Base-by-base conservation (phyloP, 2,329 filamentous ascomycete species). In the Monilinia fructicola region DNA sequence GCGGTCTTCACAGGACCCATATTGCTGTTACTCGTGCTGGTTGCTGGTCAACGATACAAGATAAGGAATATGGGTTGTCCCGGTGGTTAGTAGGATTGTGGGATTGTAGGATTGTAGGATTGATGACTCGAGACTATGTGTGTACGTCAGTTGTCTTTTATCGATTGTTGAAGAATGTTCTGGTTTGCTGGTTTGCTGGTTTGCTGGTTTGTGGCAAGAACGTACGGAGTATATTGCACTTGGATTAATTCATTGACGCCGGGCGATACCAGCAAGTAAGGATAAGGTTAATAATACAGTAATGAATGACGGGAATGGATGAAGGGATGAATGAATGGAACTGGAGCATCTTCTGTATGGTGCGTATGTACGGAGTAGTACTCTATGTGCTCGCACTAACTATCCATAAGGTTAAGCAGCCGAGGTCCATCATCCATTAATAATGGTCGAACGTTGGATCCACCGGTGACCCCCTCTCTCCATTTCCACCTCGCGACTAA, bases 1-100 rank as follows among this genome's bases (percentile, higher is more conserved):
- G 69, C 67, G 16, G 70, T 52, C 65, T 70, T 73, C 18, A 35
- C 50, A n/a, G 64, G 28, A 50, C 28, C 46, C 64, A 66, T 66
- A 42, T 42, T n/a, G 18, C 23, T 65, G 6, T 31, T 44, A 9
- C 28, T n/a, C n/a, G n/a, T n/a, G n/a, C n/a, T n/a, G n/a, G n/a
- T n/a, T 11, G 44, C n/a, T n/a, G n/a, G 44, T 60, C 48, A 31
- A 21, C 38, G 21, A 54, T 54, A 38, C 9, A 7, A 54, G 23
- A 54, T 38, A 28, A 38, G 10, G 12, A 48, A 23, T 35, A 14
- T 6, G 42, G 35, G 11, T 6, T 48, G 12, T 48, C 35, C 16
- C 44, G 14, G 35, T 14, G 6, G 55, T 59, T 5, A 16, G 9
- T 21, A 46, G 9, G 23, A 23, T 50, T 23, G 9, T 52, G 26